phyloP scores from a whole-genome alignment of 257 asterid genomes.

The Handroanthus guayacan region DNA sequence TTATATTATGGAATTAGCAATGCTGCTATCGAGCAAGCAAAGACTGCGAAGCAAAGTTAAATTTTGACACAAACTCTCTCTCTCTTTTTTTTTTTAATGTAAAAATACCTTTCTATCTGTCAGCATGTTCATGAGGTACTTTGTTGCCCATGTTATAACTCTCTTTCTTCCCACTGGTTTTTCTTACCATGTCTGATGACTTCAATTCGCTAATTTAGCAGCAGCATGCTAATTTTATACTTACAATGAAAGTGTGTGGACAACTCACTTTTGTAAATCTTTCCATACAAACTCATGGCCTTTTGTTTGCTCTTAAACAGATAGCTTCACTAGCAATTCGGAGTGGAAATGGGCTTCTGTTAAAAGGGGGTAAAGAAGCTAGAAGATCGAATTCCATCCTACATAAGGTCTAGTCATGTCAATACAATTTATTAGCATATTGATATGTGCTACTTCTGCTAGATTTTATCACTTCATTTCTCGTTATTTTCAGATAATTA shows the following conservation, averaged over 20 bases:
- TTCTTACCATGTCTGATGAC: constrained; percentile 1
- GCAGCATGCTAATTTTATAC: neutral
- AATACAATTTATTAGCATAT: neutral
- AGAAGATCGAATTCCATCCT: constrained; percentile 70
- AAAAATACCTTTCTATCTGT: neutral
- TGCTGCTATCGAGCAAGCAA: neutral
- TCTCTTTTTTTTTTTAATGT: neutral
- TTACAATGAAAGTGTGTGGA: neutral
- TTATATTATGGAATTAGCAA: neutral
- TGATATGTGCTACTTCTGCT: neutral
- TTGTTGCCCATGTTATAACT: neutral
- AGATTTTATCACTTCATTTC: constrained; percentile 26
- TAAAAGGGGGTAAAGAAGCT: constrained; percentile 95
- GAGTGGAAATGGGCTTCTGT: constrained; percentile 84
- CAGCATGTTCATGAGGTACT: neutral
- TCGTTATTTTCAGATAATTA: constrained; percentile 57
- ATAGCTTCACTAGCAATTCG: constrained; percentile 85
- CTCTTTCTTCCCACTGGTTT: neutral
- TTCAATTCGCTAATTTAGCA: constrained; percentile 1
- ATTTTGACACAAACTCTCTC: neutral
- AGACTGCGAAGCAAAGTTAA: neutral
- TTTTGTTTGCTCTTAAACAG: constrained; percentile 45
- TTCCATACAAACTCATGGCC: constrained; percentile 20
- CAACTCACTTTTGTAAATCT: neutral
- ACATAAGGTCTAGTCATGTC: constrained; percentile 61